Conservation (phyloP, 345 rosid species). For the Eucalyptus virginea region DNA sequence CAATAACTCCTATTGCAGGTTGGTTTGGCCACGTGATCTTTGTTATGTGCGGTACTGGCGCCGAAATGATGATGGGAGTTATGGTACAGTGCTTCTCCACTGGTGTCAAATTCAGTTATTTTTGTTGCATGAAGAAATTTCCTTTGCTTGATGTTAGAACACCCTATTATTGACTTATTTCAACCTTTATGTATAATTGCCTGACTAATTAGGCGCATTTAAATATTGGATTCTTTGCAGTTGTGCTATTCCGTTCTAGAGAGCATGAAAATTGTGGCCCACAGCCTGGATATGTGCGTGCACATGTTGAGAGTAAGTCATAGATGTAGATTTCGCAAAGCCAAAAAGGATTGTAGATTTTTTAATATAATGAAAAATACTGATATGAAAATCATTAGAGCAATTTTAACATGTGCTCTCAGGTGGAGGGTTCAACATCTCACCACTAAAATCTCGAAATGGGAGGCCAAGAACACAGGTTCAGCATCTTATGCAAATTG, state of each 20-base stretch:
- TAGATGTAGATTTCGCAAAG: neutral
- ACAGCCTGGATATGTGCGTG: constrained; percentile 91
- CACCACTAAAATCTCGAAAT: constrained; percentile 73
- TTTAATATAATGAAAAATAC: neutral
- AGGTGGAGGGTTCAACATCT: constrained; percentile 98
- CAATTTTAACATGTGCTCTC: constrained; percentile 13
- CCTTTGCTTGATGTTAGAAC: neutral
- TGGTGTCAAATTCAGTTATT: neutral
- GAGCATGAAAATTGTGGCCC: constrained; percentile 93
- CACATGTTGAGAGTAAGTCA: constrained; percentile 89
- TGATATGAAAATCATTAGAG: neutral
- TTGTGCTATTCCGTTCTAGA: constrained; percentile 94
- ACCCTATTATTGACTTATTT: neutral
- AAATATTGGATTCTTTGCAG: constrained; percentile 10
- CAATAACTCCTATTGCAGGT: constrained; percentile 31
- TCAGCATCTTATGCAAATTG: constrained; percentile 94
- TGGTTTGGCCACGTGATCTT: constrained; percentile 99
- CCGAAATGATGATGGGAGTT: constrained; percentile 97
- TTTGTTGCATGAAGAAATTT: neutral
- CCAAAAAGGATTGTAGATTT: neutral
- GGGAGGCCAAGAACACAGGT: constrained; percentile 89
- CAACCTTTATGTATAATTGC: neutral
- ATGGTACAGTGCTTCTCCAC: constrained; percentile 38
- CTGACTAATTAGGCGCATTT: neutral
- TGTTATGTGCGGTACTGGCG: constrained; percentile 99